Conservation (phyloP, 2,329 filamentous ascomycete species). For the Aureobasidium sp. region DNA sequence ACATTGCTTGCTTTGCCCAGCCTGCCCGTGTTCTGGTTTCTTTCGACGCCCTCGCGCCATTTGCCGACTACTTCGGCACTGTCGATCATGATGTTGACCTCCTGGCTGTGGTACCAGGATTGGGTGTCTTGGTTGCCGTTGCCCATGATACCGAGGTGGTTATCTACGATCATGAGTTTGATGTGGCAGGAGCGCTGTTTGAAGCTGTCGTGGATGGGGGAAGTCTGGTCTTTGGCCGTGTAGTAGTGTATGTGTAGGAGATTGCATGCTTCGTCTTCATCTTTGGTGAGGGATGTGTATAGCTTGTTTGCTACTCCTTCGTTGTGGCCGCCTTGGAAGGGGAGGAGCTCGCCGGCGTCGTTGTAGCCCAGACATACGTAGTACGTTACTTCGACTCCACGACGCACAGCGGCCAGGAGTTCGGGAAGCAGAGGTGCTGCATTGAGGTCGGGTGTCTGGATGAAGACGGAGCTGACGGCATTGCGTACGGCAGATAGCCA, state of each 20-base stretch:
- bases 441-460: conserved; percentile 70
- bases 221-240: conserved; percentile 61
- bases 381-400: conserved; percentile 58
- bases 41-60: conserved; percentile 38
- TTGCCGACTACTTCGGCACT: conserved; percentile 47
- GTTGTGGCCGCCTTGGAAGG: conserved; percentile 66
- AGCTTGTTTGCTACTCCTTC: conserved; percentile 58
- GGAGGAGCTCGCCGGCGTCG: conserved; percentile 65
- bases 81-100: conserved; percentile 69
- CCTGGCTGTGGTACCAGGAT: conserved; percentile 68
- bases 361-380: conserved; percentile 75
- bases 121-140: conserved; percentile 77
- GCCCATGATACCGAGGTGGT: conserved; percentile 59
- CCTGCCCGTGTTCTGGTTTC: conserved; percentile 57
- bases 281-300: conserved; percentile 39
- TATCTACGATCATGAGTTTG: conserved; percentile 68
- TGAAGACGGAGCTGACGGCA: conserved; percentile 57
- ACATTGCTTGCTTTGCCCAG: conserved; percentile 46
- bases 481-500: conserved; percentile 63
- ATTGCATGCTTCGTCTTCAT: conserved; percentile 36
- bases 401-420: conserved; percentile 53
- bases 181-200: conserved; percentile 64
- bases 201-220: conserved; percentile 56
- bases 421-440: conserved; percentile 57
- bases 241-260: conserved; percentile 59